A percentile compares a stretch with the other conserved stretches of the same genome.
These are phyloP conservation scores for Ascoidea rubescens DNA, from an alignment of 805 yeast genomes.

Conservation along the genomic window DNA sequence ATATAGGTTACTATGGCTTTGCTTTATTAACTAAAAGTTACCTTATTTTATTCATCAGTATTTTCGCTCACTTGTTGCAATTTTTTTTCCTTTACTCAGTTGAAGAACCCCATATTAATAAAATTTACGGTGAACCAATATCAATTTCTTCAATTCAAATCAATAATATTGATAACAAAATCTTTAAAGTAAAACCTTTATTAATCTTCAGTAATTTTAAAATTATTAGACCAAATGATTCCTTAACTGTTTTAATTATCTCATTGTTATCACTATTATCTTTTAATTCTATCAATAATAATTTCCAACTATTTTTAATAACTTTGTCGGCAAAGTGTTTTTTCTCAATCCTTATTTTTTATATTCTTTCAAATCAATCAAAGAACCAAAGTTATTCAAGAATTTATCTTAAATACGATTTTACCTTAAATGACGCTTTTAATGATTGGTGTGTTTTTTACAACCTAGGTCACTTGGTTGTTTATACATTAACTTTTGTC, in stretches of 20 bases:
- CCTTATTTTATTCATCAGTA: conserved; percentile 51
- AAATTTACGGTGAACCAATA: conserved; percentile 39
- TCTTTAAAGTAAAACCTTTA: conserved; percentile 35
- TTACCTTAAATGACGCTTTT: conserved; percentile 50
- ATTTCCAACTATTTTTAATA: conserved; percentile 22
- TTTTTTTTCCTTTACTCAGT: conserved; percentile 61
- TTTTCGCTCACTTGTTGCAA: conserved; percentile 65
- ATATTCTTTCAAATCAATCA: conserved; percentile 45
- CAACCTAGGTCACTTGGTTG: conserved; percentile 33
- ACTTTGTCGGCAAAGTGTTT: conserved; percentile 33
- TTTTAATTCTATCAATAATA: conserved; percentile 17
- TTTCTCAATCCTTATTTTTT: conserved; percentile 37
- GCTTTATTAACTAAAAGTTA: conserved; percentile 67
- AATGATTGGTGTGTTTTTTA: conserved; percentile 63
- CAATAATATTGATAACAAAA: conserved; percentile 21
- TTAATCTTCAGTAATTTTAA: conserved; percentile 52
- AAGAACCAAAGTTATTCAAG: conserved; percentile 48
- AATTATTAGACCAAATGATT: conserved; percentile 49
- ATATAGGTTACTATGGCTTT: conserved; percentile 76
- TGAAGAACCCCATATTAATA: conserved; percentile 80
- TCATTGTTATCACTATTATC: background rate
- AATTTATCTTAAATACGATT: conserved; percentile 48
- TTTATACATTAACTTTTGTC: conserved; percentile 38
- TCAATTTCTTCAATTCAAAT: conserved; percentile 11
- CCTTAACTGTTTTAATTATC: conserved; percentile 30